These are phyloP conservation scores for Cynara cardunculus DNA, from an alignment of 129 eudicot species.

Conservation along the genomic window DNA sequence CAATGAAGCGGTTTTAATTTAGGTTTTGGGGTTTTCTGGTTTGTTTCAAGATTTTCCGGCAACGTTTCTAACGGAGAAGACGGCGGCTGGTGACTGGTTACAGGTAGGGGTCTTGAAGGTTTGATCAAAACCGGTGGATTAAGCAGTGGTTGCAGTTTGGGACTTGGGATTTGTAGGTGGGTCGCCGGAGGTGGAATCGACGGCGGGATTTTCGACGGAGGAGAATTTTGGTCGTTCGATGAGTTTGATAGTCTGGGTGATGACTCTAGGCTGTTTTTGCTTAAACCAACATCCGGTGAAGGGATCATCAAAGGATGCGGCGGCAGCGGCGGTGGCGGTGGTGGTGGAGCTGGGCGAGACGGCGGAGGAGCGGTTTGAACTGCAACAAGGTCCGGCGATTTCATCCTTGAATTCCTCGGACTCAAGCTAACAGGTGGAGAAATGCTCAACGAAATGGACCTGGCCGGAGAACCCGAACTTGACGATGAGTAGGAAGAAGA, in stretches of 20 bases:
- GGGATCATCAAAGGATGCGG: not conserved
- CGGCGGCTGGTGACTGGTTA: conserved; percentile 14
- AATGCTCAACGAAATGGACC: conserved; percentile 61
- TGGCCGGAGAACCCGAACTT: conserved; percentile 50
- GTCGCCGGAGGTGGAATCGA: conserved; percentile 41
- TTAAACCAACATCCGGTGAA: conserved; percentile 46
- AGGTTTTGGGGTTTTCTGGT: conserved; percentile 51
- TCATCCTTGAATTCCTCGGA: conserved; percentile 49
- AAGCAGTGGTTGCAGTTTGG: conserved; percentile 17
- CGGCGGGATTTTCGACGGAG: conserved; percentile 35
- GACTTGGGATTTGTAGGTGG: conserved; percentile 36
- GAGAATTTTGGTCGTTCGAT: conserved; percentile 31
- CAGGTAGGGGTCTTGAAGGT: conserved; percentile 38
- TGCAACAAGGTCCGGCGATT: conserved; percentile 63
- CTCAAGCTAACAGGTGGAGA: conserved; percentile 63
- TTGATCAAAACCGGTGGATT: conserved; percentile 50
- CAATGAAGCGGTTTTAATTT: conserved; percentile 88
- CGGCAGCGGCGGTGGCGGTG: conserved; percentile 26
- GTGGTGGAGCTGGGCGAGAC: conserved; percentile 34
- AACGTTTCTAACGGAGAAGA: conserved; percentile 34
- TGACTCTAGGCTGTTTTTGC: conserved; percentile 45
- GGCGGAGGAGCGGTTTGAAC: conserved; percentile 44
- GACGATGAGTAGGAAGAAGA: conserved; percentile 52
- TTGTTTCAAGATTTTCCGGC: conserved; percentile 35
- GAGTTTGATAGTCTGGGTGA: conserved; percentile 48